These are phyloP conservation scores for Bryum argenteum DNA, from an alignment of 225 moss, liverwort and hornwort genomes.

Conservation along the genomic window DNA sequence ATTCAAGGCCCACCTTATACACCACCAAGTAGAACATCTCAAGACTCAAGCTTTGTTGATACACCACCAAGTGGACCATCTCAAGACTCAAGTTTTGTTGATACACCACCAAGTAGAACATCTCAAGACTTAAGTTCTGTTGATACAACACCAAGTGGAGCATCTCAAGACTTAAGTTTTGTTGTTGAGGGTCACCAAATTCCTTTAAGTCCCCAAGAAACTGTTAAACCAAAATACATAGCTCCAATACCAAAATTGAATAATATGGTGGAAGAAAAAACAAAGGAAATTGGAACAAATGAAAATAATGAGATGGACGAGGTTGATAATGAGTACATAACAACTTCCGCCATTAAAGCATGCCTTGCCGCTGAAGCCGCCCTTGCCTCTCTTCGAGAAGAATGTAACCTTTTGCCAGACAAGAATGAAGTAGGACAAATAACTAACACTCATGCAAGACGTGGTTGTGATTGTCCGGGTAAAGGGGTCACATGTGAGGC, in stretches of 20 bases:
- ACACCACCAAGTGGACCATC: too few relatives aligned
- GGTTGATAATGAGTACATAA: conserved; percentile 29
- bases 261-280: not conserved
- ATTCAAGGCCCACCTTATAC: not conserved
- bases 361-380: conserved; percentile 37
- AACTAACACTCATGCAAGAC: not conserved
- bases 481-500: conserved; percentile 33
- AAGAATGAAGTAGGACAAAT: not conserved
- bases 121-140: not conserved
- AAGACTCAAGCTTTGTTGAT: conserved; percentile 7
- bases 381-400: conserved; percentile 40
- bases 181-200: conserved; percentile 29
- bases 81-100: too few relatives aligned
- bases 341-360: conserved; percentile 34
- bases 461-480: conserved; percentile 28
- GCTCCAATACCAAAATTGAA: conserved; percentile 9
- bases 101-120: not conserved
- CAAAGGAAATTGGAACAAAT: not conserved
- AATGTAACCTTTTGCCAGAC: conserved; percentile 29
- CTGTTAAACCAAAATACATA: not conserved
- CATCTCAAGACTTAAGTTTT: conserved; percentile 2
- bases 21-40: not conserved
- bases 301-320: not conserved
- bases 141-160: not conserved
- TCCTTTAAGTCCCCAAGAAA: not conserved